phyloP scores from a whole-genome alignment of 495 filamentous ascomycete species.

The Annulohypoxylon nitens region DNA sequence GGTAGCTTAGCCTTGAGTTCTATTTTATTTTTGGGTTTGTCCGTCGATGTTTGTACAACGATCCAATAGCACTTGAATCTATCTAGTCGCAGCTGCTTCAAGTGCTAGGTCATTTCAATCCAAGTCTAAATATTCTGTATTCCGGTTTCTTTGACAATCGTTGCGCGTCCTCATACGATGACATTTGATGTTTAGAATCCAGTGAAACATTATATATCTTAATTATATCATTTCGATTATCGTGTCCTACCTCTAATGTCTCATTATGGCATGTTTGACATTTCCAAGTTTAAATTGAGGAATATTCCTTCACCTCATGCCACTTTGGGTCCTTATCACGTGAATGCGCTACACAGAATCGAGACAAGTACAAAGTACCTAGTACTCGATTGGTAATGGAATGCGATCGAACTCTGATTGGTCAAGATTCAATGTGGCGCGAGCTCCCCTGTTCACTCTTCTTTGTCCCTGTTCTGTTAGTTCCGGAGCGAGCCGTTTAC shows the following conservation, averaged over 20 bases:
- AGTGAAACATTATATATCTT: neutral
- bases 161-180: neutral
- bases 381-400: constrained; percentile 11
- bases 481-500: constrained; percentile 39
- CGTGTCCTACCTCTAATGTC: neutral
- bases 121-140: neutral
- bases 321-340: neutral
- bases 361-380: neutral
- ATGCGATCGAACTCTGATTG: constrained; percentile 12
- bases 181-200: neutral
- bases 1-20: neutral
- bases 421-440: constrained; percentile 16
- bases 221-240: constrained; percentile 1
- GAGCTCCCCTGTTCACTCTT: constrained; percentile 30
- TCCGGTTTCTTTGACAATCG: neutral
- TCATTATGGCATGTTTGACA: constrained; percentile 5
- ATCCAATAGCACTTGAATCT: neutral
- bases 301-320: neutral
- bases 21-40: neutral
- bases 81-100: constrained; percentile 1
- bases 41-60: neutral
- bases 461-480: constrained; percentile 2
- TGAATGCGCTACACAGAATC: neutral
- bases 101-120: neutral
- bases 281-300: neutral